Conservation (phyloP, 2,329 filamentous ascomycete genomes). For the Exophiala sp. region DNA sequence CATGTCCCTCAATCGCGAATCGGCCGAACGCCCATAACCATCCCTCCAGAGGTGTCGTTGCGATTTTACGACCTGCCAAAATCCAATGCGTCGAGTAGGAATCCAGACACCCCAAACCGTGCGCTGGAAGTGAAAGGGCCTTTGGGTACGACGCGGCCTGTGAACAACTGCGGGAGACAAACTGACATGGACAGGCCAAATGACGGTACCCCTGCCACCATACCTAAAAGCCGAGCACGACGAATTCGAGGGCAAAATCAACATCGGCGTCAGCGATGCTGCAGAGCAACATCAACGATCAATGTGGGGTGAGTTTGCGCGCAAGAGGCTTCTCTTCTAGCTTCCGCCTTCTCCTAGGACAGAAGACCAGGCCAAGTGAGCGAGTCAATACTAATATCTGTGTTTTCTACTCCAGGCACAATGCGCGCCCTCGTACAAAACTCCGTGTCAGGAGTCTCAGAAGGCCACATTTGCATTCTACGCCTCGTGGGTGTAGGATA, state of each 20-base stretch:
- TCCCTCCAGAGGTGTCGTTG: conserved; percentile 79
- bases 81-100: conserved; percentile 54
- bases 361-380: no score
- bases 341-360: no score
- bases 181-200: conserved; percentile 51
- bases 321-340: no score
- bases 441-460: conserved; percentile 86
- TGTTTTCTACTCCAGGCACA: conserved; percentile 57
- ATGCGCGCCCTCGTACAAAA: conserved; percentile 84
- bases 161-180: conserved; percentile 8
- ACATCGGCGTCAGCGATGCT: conserved; percentile 63
- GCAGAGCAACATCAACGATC: conserved; percentile 69
- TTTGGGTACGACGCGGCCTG: conserved; percentile 54
- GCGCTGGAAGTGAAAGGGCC: conserved; percentile 71
- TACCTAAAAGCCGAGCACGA: conserved; percentile 71
- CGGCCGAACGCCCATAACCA: conserved; percentile 69
- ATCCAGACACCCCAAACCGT: conserved; percentile 57
- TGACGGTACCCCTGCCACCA: conserved; percentile 70
- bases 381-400: background rate
- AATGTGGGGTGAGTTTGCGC: conserved; percentile 79
- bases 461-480: conserved; percentile 90
- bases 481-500: conserved; percentile 94
- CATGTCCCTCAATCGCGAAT: conserved; percentile 74
- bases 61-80: conserved; percentile 58
- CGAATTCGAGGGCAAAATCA: conserved; percentile 54